Base-by-base conservation (phyloP, 1,284 basidiomycete species). In the Ganoderma leucocontextum region DNA sequence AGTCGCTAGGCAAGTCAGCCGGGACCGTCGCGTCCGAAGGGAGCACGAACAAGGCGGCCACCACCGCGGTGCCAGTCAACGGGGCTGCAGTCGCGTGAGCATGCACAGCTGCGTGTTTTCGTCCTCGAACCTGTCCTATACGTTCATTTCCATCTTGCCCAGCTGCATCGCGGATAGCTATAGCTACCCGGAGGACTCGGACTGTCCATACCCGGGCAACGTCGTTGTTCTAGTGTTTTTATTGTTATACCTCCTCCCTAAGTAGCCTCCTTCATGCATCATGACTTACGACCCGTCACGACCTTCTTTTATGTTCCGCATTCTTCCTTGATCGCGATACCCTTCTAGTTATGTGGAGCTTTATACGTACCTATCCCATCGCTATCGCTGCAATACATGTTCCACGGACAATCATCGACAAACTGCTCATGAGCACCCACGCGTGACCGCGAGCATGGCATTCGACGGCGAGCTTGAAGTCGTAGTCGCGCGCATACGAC, bases 251-350 rank as follows among this genome's bases (percentile, higher is more conserved):
- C 65, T 52, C 38, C 15, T 33, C 6, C 60, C 25, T 53, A 13
- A 42, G 52, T 60, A 61, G 64, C 64, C 55, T 38, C 59, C 52
- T 17, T 55, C 47, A n/a, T 64, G 29, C 60, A 17, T 55, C 39
- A 33, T 64, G 52, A 55, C 61, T 69, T 17, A 74, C 66, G 73
- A 73, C 66, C 57, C 36, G 8, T 71, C 38, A 73, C 66, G 72
- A 73, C 47, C 52, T 60, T 39, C 38, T 7, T 38, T 58, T 13
- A 39, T 41, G n/a, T 42, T n/a, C 22, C 58, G 29, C 49, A n/a
- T 19, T 35, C 65, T 38, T 33, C n/a, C 53, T 61, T 66, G 55
- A 52, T 67, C 36, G 61, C 55, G 63, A 68, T 68, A 68, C 67
- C 67, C 55, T 62, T 42, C 6, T 25, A 60, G 36, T 22, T 60